Percentiles rank a stretch among this genome's conserved stretches.
phyloP scores from a whole-genome alignment of 306 rosid genomes.

The Glycine latifolia region DNA sequence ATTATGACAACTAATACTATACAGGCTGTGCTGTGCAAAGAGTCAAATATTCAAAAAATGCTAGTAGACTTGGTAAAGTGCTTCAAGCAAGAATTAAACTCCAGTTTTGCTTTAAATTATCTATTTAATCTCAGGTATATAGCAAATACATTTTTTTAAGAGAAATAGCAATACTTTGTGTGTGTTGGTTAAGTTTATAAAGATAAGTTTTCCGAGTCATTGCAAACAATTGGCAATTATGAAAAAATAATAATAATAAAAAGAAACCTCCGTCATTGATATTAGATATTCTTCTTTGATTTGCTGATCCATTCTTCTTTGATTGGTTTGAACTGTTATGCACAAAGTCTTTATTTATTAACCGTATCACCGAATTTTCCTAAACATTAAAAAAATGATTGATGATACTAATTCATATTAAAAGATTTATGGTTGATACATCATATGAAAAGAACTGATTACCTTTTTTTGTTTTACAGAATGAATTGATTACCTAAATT shows the following conservation, averaged over 20 bases:
- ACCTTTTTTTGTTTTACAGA: too few species aligned
- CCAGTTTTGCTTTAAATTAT: conserved; percentile 2
- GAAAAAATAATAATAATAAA: neutral
- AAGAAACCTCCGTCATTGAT: too few species aligned
- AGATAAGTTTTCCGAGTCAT: conserved; percentile 4
- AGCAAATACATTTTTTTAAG: neutral
- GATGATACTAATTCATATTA: neutral
- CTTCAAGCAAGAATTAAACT: conserved; percentile 14
- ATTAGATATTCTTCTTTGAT: too few species aligned
- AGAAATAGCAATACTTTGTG: too few species aligned
- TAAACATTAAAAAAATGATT: neutral
- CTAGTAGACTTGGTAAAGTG: neutral
- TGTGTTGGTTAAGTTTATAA: neutral
- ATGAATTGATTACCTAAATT: neutral
- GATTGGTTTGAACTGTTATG: too few species aligned
- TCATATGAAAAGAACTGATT: neutral
- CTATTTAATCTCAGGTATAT: neutral
- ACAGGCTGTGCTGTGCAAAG: neutral
- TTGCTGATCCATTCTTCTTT: too few species aligned
- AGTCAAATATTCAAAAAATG: conserved; percentile 14
- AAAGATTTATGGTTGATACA: conserved; percentile 1
- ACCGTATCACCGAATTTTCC: too few species aligned
- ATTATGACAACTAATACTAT: conserved; percentile 2
- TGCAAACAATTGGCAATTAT: neutral
- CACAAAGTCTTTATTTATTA: too few species aligned